A percentile compares a stretch with the other conserved stretches of the same genome.
Conservation (phyloP, 2,329 filamentous ascomycete genomes). For the Colletotrichum brevisporum region DNA sequence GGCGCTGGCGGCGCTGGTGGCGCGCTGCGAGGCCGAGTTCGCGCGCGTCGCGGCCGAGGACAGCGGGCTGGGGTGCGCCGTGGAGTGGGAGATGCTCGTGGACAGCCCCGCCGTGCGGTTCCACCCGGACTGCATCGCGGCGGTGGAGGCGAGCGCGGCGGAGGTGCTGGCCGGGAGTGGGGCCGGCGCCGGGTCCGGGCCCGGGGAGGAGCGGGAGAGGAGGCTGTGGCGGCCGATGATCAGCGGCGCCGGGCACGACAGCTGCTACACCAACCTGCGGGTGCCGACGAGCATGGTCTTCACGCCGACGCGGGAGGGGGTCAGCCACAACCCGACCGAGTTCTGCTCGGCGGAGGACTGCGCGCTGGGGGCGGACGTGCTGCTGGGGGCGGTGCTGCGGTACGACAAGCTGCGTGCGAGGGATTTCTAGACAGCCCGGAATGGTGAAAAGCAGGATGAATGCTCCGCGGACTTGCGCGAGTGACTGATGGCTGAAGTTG, state of each 20-base stretch:
- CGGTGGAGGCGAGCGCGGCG: constrained; percentile 70
- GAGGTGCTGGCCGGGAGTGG: constrained; percentile 63
- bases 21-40: constrained; percentile 42
- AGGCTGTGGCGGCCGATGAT: constrained; percentile 49
- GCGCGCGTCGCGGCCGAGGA: constrained; percentile 44
- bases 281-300: constrained; percentile 78
- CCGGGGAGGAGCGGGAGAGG: no score
- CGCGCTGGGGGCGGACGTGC: constrained; percentile 39
- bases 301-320: constrained; percentile 72
- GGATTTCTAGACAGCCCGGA: background rate
- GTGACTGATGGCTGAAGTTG: background rate
- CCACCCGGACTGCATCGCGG: constrained; percentile 75
- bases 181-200: constrained; percentile 52
- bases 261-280: constrained; percentile 70
- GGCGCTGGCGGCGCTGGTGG: constrained; percentile 2
- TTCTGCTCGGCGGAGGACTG: constrained; percentile 73
- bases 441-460: background rate
- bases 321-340: constrained; percentile 75
- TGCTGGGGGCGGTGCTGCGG: constrained; percentile 41
- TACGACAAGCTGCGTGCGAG: constrained; percentile 35
- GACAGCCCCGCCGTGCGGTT: constrained; percentile 74
- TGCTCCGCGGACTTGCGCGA: background rate
- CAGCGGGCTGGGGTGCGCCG: constrained; percentile 52
- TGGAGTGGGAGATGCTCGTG: constrained; percentile 74
- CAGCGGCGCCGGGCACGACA: constrained; percentile 61